Evolutionary conservation across 345 rosid genomes (phyloP), one percentile per base, ranked within the genome.

Genomic region (Eutrema heterophyllum): DNA sequence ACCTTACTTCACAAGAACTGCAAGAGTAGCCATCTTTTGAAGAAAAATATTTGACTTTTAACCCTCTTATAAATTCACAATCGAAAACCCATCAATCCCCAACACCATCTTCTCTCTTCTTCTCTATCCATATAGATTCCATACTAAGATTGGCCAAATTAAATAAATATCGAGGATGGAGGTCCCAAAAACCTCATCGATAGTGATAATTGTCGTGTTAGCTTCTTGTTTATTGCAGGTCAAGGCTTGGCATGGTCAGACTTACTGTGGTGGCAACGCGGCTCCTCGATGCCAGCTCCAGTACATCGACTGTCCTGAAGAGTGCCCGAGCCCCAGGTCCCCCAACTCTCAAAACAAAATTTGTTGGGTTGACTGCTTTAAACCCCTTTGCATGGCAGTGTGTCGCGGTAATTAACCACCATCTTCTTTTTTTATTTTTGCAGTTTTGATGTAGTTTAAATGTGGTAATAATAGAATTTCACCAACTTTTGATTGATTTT

Each of bases 311-410:
- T 78, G 76, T 58, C 78, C 85, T n/a, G 29, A 44, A 16, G 81
- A 79, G 13, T 82, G 83, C 38, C 82, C 85, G 9, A 26, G 30
- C 8, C 30, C 12, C 38, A 46, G 16, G 30, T 15, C 40, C 0
- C 7, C 13, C 1, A 51, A 55, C 60, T 36, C 51, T 12, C 46
- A 70, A 5, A 53, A 57, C 55, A 76, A 79, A 72, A 76, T 70
- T 36, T 79, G 79, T 61, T 33, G 45, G 55, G 74, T 74, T 16
- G 44, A 79, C 33, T 76, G 81, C 62, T 45, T 79, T 70, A 48
- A 64, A 4, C 77, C 81, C 9, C 10, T 48, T 48, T 77, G 83
- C 78, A 62, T 66, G 57, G 38, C 76, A 5, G 26, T 29, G 21
- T 74, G 79, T 70, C 75, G 72, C 10, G 33, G 72, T 81, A 61